A percentile compares a stretch with the other conserved stretches of the same genome.
Conservation (phyloP, 495 filamentous ascomycete genomes). For the Neurospora pannonica region DNA sequence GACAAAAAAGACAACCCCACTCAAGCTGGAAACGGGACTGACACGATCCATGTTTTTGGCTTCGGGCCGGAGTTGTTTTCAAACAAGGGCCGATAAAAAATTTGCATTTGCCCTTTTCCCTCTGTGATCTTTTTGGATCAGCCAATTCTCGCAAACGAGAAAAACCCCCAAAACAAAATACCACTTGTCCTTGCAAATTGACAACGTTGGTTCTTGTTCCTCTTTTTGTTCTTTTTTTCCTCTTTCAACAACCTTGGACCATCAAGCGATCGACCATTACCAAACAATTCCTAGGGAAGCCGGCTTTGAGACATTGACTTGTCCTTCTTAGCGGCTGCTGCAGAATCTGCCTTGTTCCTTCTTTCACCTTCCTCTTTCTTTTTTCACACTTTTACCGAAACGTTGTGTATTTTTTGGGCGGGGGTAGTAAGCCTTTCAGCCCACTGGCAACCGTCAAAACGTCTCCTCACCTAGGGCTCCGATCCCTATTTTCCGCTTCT, state of each 20-base stretch:
- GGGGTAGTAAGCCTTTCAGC: slow-evolving; percentile 15
- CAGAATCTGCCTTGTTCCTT: neutral
- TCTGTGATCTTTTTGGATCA: neutral
- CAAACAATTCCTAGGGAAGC: neutral
- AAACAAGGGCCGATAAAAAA: neutral
- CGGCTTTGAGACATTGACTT: neutral
- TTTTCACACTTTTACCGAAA: neutral
- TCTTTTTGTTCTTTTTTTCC: neutral
- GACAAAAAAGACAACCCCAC: neutral
- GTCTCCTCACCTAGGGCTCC: slow-evolving; percentile 25
- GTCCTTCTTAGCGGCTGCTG: neutral
- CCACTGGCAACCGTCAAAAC: slow-evolving; percentile 30
- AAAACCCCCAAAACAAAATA: neutral
- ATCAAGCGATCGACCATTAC: neutral
- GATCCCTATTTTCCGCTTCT: slow-evolving; percentile 46
- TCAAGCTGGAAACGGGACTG: neutral
- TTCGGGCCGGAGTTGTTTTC: neutral
- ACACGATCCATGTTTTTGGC: neutral
- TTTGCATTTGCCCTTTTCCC: neutral
- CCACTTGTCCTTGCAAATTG: neutral
- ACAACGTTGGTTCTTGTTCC: neutral
- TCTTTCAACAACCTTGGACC: neutral
- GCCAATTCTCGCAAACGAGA: neutral
- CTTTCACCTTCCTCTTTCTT: neutral
- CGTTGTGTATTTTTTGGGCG: neutral